Evolutionary conservation across 2,329 filamentous ascomycete species (phyloP).

Genomic region (Alternaria postmessia): DNA sequence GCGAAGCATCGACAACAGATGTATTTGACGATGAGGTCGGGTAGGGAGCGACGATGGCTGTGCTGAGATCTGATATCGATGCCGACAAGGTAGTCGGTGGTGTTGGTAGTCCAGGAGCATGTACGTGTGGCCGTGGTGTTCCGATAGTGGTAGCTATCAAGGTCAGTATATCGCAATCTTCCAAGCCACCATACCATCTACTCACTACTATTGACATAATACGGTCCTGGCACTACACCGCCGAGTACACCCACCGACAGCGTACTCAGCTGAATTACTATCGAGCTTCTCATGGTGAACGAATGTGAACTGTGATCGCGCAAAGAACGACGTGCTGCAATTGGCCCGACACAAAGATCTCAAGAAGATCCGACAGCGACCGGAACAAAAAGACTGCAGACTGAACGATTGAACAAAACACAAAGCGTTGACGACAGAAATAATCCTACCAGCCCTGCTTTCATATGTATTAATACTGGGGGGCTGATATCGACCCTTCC

Average conservation of each 20-base stretch:
- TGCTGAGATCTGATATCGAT: constrained; percentile 3
- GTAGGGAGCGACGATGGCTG: not conserved
- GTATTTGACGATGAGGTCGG: constrained; percentile 2
- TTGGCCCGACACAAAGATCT: constrained; percentile 14
- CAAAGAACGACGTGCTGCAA: constrained; percentile 19
- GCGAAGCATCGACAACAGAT: not conserved
- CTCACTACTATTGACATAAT: constrained; percentile 23
- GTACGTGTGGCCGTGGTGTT: constrained; percentile 23
- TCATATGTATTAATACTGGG: constrained; percentile 22
- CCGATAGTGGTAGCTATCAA: constrained; percentile 17
- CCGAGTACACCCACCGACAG: constrained; percentile 26
- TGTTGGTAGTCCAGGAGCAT: constrained; percentile 14
- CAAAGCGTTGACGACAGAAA: constrained; percentile 20
- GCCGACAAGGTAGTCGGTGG: not conserved
- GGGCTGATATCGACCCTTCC: constrained; percentile 8
- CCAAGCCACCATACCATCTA: not conserved
- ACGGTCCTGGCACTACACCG: constrained; percentile 19
- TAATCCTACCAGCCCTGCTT: constrained; percentile 11
- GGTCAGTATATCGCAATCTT: constrained; percentile 8
- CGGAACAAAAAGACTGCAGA: constrained; percentile 11
- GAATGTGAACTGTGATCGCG: constrained; percentile 7
- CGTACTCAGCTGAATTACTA: constrained; percentile 26
- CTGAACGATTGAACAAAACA: constrained; percentile 16
- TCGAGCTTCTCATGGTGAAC: constrained; percentile 28
- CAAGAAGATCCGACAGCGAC: constrained; percentile 1